A percentile compares a stretch with the other conserved stretches of the same genome.
These are phyloP conservation scores for Arabidopsis arenosa DNA, from an alignment of 345 rosid genomes.

Conservation along the genomic window DNA sequence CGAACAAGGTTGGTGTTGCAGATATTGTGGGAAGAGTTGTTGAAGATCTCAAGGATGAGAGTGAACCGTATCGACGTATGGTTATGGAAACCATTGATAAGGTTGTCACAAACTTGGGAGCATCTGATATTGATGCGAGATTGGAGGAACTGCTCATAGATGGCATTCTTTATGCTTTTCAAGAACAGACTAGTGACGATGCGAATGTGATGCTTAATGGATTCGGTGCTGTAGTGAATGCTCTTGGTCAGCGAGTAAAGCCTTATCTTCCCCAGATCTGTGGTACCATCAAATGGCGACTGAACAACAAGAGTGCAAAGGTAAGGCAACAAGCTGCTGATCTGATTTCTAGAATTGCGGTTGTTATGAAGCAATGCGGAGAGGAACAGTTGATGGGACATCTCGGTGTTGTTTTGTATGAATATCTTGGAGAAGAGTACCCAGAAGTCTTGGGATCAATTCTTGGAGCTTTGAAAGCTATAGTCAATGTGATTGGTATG, in stretches of 20 bases:
- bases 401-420: conserved; percentile 96
- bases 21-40: conserved; percentile 92
- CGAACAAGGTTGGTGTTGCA: conserved; percentile 94
- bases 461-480: conserved; percentile 97
- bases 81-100: conserved; percentile 99
- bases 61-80: conserved; percentile 93
- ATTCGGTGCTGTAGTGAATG: conserved; percentile 96
- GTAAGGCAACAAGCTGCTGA: conserved; percentile 99
- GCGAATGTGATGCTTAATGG: conserved; percentile 99
- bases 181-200: conserved; percentile 97
- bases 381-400: conserved; percentile 99
- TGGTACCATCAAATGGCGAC: conserved; percentile 99
- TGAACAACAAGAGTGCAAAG: conserved; percentile 99
- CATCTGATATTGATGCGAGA: conserved; percentile 92
- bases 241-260: conserved; percentile 96
- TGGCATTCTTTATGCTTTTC: conserved; percentile 98
- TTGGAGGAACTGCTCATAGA: conserved; percentile 97
- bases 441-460: conserved; percentile 99
- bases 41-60: conserved; percentile 96
- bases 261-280: conserved; percentile 99
- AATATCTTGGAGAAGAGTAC: conserved; percentile 97
- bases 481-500: conserved; percentile 99
- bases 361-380: conserved; percentile 98
- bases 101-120: conserved; percentile 91
- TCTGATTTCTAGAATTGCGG: conserved; percentile 95